Conservation (phyloP, 1,284 basidiomycete species). For the Phellinidium pouzarii region DNA sequence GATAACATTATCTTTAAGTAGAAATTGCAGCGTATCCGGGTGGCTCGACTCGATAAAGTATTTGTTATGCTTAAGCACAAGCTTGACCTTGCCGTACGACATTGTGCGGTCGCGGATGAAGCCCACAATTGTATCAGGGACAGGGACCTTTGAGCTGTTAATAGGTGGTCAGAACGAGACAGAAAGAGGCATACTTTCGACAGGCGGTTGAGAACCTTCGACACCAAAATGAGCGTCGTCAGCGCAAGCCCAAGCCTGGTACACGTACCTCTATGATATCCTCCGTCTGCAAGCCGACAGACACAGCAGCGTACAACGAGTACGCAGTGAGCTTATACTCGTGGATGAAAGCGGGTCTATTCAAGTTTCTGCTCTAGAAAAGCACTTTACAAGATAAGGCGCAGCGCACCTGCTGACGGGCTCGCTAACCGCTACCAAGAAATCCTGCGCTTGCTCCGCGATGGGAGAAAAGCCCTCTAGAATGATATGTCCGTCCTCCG, state of each 20-base stretch:
- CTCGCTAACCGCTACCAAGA: conserved; percentile 96
- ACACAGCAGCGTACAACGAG: conserved; percentile 97
- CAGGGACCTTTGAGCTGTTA: conserved; percentile 60
- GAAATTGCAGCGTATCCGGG: conserved; percentile 81
- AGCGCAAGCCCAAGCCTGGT: conserved; percentile 22
- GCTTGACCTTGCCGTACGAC: conserved; percentile 95
- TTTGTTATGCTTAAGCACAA: conserved; percentile 94
- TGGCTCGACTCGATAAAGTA: conserved; percentile 93
- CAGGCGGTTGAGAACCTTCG: conserved; percentile 75
- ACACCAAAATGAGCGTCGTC: conserved; percentile 22
- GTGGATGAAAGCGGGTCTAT: conserved; percentile 95
- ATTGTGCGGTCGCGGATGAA: conserved; percentile 89
- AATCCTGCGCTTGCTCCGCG: conserved; percentile 97
- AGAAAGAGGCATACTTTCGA: conserved; percentile 59
- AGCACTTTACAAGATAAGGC: conserved; percentile 26
- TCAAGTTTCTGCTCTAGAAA: conserved; percentile 24
- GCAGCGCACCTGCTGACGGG: conserved; percentile 89
- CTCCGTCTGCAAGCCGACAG: conserved; percentile 94
- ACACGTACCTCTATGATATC: conserved; percentile 93
- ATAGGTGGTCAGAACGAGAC: background rate
- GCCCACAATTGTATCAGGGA: conserved; percentile 74
- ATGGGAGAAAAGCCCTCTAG: conserved; percentile 95
- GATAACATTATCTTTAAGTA: conserved; percentile 83
- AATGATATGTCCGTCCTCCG: conserved; percentile 90
- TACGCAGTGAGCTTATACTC: conserved; percentile 99